These are phyloP conservation scores for Euryodendron excelsum DNA, from an alignment of 148 eudicot species.

Conservation along the genomic window DNA sequence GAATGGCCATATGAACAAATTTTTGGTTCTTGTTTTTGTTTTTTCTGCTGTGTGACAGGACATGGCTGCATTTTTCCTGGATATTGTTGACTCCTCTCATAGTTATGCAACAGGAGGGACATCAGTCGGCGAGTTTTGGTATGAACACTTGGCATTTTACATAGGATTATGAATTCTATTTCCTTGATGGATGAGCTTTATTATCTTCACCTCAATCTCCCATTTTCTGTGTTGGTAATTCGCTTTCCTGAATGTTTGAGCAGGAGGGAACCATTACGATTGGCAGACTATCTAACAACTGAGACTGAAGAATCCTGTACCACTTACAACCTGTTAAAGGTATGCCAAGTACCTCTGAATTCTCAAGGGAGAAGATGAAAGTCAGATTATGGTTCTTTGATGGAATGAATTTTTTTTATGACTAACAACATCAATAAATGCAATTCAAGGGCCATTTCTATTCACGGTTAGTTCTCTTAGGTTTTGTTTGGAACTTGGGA, in stretches of 20 bases:
- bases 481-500: too few relatives aligned
- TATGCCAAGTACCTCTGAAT: slow-evolving; percentile 8
- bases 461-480: too few relatives aligned
- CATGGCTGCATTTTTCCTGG: slow-evolving; percentile 77
- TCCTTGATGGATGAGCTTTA: neutral
- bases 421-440: too few relatives aligned
- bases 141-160: neutral
- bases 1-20: too few relatives aligned
- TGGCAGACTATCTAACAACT: slow-evolving; percentile 50
- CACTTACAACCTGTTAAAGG: slow-evolving; percentile 95
- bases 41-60: slow-evolving; percentile 45
- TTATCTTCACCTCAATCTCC: neutral
- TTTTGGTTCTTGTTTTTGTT: too few relatives aligned
- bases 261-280: slow-evolving; percentile 79
- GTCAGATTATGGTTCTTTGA: too few relatives aligned
- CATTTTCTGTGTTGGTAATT: neutral
- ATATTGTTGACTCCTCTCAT: slow-evolving; percentile 77
- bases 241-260: neutral
- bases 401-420: neutral
- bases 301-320: slow-evolving; percentile 92
- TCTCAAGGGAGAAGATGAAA: neutral
- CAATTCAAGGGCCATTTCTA: too few relatives aligned
- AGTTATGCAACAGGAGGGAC: slow-evolving; percentile 92
- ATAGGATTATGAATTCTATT: neutral
- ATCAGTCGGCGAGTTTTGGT: slow-evolving; percentile 75